phyloP scores from a whole-genome alignment of 441 rosid species.

The Lepidium campestre region DNA sequence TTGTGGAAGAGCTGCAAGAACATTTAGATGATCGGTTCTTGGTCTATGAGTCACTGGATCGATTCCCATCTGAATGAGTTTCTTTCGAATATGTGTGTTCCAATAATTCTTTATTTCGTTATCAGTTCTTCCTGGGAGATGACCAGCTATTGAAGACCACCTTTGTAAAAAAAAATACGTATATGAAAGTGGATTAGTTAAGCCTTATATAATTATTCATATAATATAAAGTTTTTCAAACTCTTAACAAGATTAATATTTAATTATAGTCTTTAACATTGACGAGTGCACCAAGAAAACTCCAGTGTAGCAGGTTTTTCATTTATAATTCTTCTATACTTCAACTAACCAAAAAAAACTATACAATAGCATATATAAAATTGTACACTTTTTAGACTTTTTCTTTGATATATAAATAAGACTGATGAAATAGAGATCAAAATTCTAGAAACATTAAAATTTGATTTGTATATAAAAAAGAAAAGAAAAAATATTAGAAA shows the following conservation, averaged over 20 bases:
- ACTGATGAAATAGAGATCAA: neutral
- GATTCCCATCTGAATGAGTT: conserved; percentile 54
- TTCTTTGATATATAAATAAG: neutral
- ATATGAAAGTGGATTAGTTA: conserved; percentile 16
- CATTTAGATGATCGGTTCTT: conserved; percentile 44
- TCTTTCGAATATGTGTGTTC: conserved; percentile 60
- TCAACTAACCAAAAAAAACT: conserved; percentile 3
- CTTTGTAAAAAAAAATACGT: conserved; percentile 12
- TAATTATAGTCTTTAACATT: neutral
- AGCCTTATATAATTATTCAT: neutral
- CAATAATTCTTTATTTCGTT: conserved; percentile 61
- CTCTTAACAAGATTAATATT: neutral
- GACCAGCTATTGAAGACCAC: conserved; percentile 66
- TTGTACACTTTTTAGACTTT: neutral
- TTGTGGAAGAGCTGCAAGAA: conserved; percentile 43
- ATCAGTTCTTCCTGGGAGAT: conserved; percentile 66
- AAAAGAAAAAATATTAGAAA: too few relatives aligned
- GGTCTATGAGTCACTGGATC: conserved; percentile 65
- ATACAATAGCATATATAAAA: neutral
- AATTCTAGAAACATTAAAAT: neutral
- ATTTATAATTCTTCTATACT: neutral
- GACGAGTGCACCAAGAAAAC: conserved; percentile 23
- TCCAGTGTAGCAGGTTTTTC: conserved; percentile 18
- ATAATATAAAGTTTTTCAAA: neutral
- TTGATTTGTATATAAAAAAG: neutral